A percentile compares a stretch with the other conserved stretches of the same genome.
phyloP scores from a whole-genome alignment of 768 basidiomycete genomes.

The Boletus rufocinnamomeus region DNA sequence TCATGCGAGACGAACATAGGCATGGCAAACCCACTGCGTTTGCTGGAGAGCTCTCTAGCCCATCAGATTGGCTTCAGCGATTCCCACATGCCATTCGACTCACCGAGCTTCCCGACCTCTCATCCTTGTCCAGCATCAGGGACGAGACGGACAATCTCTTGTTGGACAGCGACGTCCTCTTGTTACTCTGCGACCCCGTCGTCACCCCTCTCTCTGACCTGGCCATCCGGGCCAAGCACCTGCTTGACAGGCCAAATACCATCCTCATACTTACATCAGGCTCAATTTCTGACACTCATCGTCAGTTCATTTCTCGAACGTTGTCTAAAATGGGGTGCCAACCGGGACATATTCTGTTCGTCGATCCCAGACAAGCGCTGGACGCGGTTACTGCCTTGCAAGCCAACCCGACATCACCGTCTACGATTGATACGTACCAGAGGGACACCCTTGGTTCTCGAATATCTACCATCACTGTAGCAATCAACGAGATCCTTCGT shows the following conservation, averaged over 20 bases:
- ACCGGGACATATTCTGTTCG: slow-evolving; percentile 42
- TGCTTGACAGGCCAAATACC: slow-evolving; percentile 42
- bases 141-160: slow-evolving; percentile 22
- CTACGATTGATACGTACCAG: slow-evolving; percentile 65
- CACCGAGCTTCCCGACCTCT: slow-evolving; percentile 38
- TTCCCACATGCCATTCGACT: slow-evolving; percentile 54
- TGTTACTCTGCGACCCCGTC: slow-evolving; percentile 64
- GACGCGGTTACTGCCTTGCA: slow-evolving; percentile 52
- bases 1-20: slow-evolving; percentile 13
- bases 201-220: slow-evolving; percentile 49
- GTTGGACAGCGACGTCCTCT: slow-evolving; percentile 57
- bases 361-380: slow-evolving; percentile 62
- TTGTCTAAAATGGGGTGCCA: slow-evolving; percentile 26
- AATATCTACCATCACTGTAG: slow-evolving; percentile 49
- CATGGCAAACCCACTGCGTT: slow-evolving; percentile 26
- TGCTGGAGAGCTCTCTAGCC: slow-evolving; percentile 38
- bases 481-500: slow-evolving; percentile 35
- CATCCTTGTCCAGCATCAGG: slow-evolving; percentile 17
- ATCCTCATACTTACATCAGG: slow-evolving; percentile 46
- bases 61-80: slow-evolving; percentile 57
- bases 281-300: slow-evolving; percentile 17
- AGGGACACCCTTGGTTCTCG: slow-evolving; percentile 59
- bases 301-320: slow-evolving; percentile 22
- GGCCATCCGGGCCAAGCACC: slow-evolving; percentile 18
- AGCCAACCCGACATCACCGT: slow-evolving; percentile 44